A percentile compares a stretch with the other conserved stretches of the same genome.
phyloP scores from a whole-genome alignment of 164 flowering plant genomes.

The Vitis amurensis region DNA sequence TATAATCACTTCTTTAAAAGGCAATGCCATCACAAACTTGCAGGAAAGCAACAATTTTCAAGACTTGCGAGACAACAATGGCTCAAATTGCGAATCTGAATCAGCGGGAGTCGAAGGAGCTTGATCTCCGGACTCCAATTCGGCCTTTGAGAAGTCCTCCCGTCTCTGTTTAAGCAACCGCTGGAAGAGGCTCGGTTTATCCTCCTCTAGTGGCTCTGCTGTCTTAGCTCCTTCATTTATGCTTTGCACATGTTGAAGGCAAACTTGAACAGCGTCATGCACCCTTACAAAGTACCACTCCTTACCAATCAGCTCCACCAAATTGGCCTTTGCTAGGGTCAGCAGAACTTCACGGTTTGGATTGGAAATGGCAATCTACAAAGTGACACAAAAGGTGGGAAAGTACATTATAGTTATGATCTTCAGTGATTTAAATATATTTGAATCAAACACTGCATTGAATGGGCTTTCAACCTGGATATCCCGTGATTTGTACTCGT shows the following conservation, averaged over 20 bases:
- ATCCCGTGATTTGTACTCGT: conserved; percentile 77
- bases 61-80: conserved; percentile 37
- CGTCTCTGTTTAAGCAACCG: conserved; percentile 37
- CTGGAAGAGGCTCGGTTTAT: conserved; percentile 35
- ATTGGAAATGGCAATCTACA: conserved; percentile 86
- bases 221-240: conserved; percentile 34
- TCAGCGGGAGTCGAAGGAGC: conserved; percentile 11
- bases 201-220: conserved; percentile 17
- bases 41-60: background rate
- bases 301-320: conserved; percentile 83
- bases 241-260: conserved; percentile 79
- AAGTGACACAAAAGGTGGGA: conserved; percentile 3
- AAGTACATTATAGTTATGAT: background rate
- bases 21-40: background rate
- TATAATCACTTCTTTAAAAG: conserved; percentile 5
- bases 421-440: background rate
- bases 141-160: conserved; percentile 33
- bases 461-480: conserved; percentile 59
- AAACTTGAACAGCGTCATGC: conserved; percentile 96
- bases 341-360: conserved; percentile 81
- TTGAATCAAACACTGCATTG: background rate
- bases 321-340: conserved; percentile 64
- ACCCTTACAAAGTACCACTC: conserved; percentile 97
- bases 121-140: conserved; percentile 50
- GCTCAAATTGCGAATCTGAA: conserved; percentile 39